Base-by-base conservation (phyloP, 2,329 filamentous ascomycete species). In the Aotearoamyces nothofagi region DNA sequence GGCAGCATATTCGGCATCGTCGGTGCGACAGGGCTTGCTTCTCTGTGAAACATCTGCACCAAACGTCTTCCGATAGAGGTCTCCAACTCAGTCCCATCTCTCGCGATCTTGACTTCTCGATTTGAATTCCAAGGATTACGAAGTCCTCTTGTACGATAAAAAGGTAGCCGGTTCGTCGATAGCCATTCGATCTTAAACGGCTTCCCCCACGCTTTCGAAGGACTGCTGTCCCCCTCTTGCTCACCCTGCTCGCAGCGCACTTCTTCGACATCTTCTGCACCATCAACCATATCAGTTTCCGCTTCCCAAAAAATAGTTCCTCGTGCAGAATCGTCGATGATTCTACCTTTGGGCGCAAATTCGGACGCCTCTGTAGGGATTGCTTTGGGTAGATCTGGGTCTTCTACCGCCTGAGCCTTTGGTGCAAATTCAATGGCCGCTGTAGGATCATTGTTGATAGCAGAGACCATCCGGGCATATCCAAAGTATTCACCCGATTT, bases 231-330 rank as follows among this genome's bases (percentile, higher is more conserved):
- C 7, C 53, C 52, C 2, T 49, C 43, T 16, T 54, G 51, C 5
- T 52, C 50, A 5, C 43, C 46, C 4, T 61, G 60, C n/a, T 65
- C 64, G 5, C 43, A 46, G 4, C 61, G 60, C n/a, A 65, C 64
- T 12, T 56, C 56, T 6, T 55, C 61, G 24, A 58, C 58, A 14
- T 53, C 49, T 7, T 38, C 40, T 5, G 45, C 47, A 5, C 47
- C 46, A 11, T 58, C 57, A 8, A 49, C 45, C 2, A 73, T 72
- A 1, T 69, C 68, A 17, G 61, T 53, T 27, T 87, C 77, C 5
- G 77, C 76, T 51, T 96, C 87, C 87, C 87, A 96, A 45, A 96
- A 96, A 22, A 94, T 93, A 0, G 86, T 94, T 0, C 87, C 87
- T n/a, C 87, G 69, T 1, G 82, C 78, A 4, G 81, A 86, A 49